Percentiles rank a stretch among this genome's conserved stretches.
Conservation (phyloP, 306 rosid species). For the Hylodesmum podocarpum region DNA sequence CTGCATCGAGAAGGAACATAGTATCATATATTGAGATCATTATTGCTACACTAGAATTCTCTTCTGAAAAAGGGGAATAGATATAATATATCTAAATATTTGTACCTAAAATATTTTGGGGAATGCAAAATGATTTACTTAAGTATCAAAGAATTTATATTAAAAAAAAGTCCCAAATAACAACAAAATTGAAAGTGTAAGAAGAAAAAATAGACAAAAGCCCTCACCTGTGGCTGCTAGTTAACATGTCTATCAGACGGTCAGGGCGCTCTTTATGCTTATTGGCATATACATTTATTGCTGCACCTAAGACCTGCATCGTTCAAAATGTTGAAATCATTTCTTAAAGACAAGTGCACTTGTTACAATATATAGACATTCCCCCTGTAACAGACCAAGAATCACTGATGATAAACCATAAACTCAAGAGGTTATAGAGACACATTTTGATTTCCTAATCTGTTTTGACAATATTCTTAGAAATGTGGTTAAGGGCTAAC, state of each 20-base stretch:
- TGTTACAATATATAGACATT: neutral
- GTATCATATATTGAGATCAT: constrained; percentile 6
- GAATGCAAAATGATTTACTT: neutral
- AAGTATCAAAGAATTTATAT: neutral
- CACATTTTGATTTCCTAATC: neutral
- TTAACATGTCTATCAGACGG: constrained; percentile 96
- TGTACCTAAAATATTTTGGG: neutral
- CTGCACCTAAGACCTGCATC: constrained; percentile 92
- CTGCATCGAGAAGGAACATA: neutral
- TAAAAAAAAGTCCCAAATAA: neutral
- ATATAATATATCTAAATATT: neutral
- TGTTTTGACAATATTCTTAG: constrained; percentile 17
- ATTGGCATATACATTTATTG: constrained; percentile 95
- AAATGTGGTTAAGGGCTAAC: too few relatives aligned
- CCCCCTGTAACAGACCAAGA: neutral
- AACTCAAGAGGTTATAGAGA: neutral
- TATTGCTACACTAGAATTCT: neutral
- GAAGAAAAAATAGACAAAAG: neutral
- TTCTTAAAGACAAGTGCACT: constrained; percentile 15
- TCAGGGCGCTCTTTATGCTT: constrained; percentile 99
- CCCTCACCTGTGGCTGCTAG: constrained; percentile 91
- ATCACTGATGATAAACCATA: constrained; percentile 1
- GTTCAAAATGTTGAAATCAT: constrained; percentile 22
- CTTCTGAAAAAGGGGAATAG: neutral
- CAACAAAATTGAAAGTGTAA: constrained; percentile 2